Conservation (phyloP, 371 early-diverging fungal species). For the Catenaria anguillulae region DNA sequence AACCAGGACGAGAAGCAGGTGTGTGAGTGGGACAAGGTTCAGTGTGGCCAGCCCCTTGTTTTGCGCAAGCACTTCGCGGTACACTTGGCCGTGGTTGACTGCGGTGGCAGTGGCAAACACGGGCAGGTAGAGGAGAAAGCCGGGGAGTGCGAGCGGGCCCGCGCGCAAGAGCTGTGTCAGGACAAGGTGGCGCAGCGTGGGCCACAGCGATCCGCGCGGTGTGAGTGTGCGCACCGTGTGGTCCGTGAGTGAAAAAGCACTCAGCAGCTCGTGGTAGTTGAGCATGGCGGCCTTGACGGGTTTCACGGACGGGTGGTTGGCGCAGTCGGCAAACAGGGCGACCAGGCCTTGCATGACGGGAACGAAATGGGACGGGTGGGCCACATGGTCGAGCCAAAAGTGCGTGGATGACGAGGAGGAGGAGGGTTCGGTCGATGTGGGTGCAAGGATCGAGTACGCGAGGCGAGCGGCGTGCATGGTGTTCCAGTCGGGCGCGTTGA, state of each 20-base stretch:
- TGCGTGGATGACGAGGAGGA: no score
- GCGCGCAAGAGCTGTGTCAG: no score
- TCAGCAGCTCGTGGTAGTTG: no score
- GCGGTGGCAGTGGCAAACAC: not conserved
- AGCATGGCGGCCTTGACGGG: not conserved
- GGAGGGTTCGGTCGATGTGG: not conserved
- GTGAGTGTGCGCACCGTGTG: no score
- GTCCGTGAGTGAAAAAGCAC: no score
- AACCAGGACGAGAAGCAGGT: not conserved
- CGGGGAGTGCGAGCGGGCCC: not conserved
- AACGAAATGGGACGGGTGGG: not conserved
- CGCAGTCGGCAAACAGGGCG: not conserved
- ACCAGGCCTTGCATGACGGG: not conserved
- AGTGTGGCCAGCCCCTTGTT: conserved; percentile 1
- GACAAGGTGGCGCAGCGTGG: no score
- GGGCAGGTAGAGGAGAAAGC: not conserved
- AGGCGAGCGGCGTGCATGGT: not conserved
- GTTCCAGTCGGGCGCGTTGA: conserved; percentile 5
- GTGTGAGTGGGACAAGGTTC: not conserved
- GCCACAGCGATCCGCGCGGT: no score
- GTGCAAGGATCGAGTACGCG: not conserved
- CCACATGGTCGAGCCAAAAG: no score
- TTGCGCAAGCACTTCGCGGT: not conserved
- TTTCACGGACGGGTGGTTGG: not conserved
- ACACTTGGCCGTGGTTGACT: not conserved